These are phyloP conservation scores for Mycena rosella DNA, from an alignment of 768 basidiomycete genomes.

Conservation along the genomic window DNA sequence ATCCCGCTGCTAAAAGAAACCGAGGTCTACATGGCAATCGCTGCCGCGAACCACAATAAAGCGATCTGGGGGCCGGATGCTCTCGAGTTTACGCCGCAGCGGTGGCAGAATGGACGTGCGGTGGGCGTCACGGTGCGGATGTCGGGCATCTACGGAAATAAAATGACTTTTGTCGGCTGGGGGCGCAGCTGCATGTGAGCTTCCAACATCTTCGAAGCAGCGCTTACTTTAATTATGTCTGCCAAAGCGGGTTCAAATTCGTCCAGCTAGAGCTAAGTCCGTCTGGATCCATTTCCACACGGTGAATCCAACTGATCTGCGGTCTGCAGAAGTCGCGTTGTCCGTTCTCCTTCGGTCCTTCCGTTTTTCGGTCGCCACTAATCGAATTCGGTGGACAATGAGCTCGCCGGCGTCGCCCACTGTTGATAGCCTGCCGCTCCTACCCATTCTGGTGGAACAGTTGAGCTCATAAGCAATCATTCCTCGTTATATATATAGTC, in stretches of 20 bases:
- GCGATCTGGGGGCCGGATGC: conserved; percentile 25
- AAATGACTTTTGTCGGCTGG: conserved; percentile 28
- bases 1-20: conserved; percentile 58
- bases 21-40: conserved; percentile 53
- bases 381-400: conserved; percentile 20
- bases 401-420: conserved; percentile 22
- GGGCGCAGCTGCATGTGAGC: conserved; percentile 28
- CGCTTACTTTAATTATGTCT: background rate
- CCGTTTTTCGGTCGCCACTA: conserved; percentile 10
- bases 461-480: background rate
- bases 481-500: too few species aligned
- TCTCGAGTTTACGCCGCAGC: conserved; percentile 26
- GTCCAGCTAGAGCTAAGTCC: conserved; percentile 25
- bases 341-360: conserved; percentile 24
- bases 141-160: conserved; percentile 28
- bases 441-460: conserved; percentile 19
- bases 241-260: conserved; percentile 27
- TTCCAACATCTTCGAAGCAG: too few species aligned
- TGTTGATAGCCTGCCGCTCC: conserved; percentile 13
- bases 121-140: conserved; percentile 14
- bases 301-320: background rate
- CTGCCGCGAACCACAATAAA: conserved; percentile 23
- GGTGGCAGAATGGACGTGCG: conserved; percentile 21
- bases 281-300: background rate
- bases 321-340: conserved; percentile 16